A percentile compares a stretch with the other conserved stretches of the same genome.
Evolutionary conservation across 768 basidiomycete genomes (phyloP).

Genomic region (Sarcomyxa edulis): DNA sequence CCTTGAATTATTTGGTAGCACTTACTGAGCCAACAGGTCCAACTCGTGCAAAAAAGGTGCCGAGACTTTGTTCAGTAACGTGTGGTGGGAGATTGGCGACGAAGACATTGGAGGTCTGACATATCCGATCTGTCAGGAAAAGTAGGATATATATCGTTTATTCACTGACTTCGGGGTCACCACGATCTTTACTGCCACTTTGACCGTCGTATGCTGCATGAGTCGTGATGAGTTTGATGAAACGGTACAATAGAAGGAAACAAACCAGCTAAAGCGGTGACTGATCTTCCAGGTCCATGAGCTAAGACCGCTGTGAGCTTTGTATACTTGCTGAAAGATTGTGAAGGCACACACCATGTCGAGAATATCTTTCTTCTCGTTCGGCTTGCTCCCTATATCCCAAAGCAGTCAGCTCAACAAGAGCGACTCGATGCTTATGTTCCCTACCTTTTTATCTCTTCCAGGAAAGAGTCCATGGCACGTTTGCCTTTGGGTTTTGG

Average conservation of each 20-base stretch:
- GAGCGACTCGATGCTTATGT: too few relatives aligned
- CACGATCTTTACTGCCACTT: constrained; percentile 84
- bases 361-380: constrained; percentile 79
- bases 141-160: background rate
- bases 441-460: constrained; percentile 87
- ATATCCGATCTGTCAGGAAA: background rate
- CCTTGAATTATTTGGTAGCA: too few relatives aligned
- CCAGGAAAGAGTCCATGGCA: constrained; percentile 93
- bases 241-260: background rate
- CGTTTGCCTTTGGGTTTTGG: constrained; percentile 89
- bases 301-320: constrained; percentile 31
- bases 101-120: constrained; percentile 90
- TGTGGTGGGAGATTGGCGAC: constrained; percentile 89
- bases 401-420: too few relatives aligned
- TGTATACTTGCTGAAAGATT: too few relatives aligned
- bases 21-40: constrained; percentile 92
- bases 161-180: constrained; percentile 71
- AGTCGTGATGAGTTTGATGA: background rate
- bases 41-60: constrained; percentile 84
- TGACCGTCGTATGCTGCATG: constrained; percentile 78
- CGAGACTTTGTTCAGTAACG: constrained; percentile 81
- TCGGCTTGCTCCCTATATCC: constrained; percentile 85
- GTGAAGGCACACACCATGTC: constrained; percentile 41
- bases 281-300: constrained; percentile 68
- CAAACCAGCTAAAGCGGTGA: constrained; percentile 85